Evolutionary conservation across 2,329 filamentous ascomycete species (phyloP).

Genomic region (Phialophora verrucosa): DNA sequence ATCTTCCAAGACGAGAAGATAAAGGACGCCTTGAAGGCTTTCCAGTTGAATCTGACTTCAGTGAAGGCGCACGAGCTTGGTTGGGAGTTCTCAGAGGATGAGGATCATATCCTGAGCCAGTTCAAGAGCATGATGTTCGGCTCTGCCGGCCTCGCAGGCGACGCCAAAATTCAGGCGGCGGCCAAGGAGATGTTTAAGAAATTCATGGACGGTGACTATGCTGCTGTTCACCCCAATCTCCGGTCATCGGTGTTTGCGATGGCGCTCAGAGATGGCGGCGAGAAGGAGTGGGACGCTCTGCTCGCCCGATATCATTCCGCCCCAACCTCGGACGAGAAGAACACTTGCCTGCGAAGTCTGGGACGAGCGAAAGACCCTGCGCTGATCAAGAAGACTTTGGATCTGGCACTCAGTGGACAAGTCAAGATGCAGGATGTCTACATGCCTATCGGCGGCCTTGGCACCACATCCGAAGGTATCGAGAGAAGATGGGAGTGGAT

Average conservation of each 20-base stretch:
- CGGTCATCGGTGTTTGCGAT: slow-evolving; percentile 85
- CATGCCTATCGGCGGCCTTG: slow-evolving; percentile 79
- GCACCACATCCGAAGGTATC: slow-evolving; percentile 77
- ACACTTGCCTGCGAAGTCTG: slow-evolving; percentile 82
- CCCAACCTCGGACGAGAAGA: slow-evolving; percentile 83
- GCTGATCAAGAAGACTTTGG: slow-evolving; percentile 80
- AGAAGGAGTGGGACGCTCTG: slow-evolving; percentile 81
- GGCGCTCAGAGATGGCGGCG: slow-evolving; percentile 81
- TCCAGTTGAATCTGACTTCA: slow-evolving; percentile 78
- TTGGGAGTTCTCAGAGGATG: slow-evolving; percentile 82
- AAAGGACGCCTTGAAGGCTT: slow-evolving; percentile 78
- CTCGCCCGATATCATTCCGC: slow-evolving; percentile 76
- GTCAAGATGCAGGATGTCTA: slow-evolving; percentile 96
- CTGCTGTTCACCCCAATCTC: slow-evolving; percentile 89
- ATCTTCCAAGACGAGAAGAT: slow-evolving; percentile 77
- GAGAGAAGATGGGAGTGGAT: slow-evolving; percentile 82
- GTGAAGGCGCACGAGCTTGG: slow-evolving; percentile 83
- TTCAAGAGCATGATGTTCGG: slow-evolving; percentile 94
- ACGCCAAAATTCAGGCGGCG: slow-evolving; percentile 76
- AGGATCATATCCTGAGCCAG: slow-evolving; percentile 89
- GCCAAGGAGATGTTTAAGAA: slow-evolving; percentile 90
- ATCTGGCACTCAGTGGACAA: slow-evolving; percentile 74
- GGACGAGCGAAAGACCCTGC: slow-evolving; percentile 78
- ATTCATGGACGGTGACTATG: slow-evolving; percentile 77
- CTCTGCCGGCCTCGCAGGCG: slow-evolving; percentile 78